phyloP scores from a whole-genome alignment of 176 grass and related monocot species.

The Tuctoria greenei region DNA sequence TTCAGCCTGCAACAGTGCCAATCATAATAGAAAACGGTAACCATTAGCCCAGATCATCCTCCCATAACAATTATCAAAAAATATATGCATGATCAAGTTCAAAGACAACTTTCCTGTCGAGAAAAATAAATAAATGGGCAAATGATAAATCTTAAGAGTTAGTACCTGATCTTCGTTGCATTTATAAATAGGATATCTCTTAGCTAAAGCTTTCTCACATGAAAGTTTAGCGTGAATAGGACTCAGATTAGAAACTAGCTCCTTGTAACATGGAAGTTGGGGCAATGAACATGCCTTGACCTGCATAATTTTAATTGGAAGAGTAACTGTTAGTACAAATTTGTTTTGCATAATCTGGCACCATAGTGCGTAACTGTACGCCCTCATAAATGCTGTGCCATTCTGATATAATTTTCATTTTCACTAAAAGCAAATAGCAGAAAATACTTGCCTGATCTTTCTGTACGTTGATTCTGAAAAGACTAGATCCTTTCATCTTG shows the following conservation, averaged over 20 bases:
- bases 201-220: conserved; percentile 61
- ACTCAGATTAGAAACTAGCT: conserved; percentile 72
- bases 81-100: conserved; percentile 19
- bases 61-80: conserved; percentile 13
- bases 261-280: conserved; percentile 84
- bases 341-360: background rate
- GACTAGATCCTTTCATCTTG: conserved; percentile 75
- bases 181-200: conserved; percentile 85
- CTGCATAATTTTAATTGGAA: conserved; percentile 48
- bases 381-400: conserved; percentile 6
- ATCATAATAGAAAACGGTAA: background rate
- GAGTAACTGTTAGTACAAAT: conserved; percentile 17
- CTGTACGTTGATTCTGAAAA: conserved; percentile 77
- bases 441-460: conserved; percentile 75
- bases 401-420: conserved; percentile 24
- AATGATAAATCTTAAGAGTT: background rate
- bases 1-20: conserved; percentile 61
- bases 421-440: conserved; percentile 4
- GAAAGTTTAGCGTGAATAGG: conserved; percentile 90
- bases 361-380: background rate
- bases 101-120: background rate
- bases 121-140: background rate
- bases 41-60: conserved; percentile 10
- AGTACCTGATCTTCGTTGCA: conserved; percentile 91
- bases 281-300: conserved; percentile 76